Evolutionary conservation across 441 rosid species (phyloP).

Genomic region (Gossypium gossypioides): DNA sequence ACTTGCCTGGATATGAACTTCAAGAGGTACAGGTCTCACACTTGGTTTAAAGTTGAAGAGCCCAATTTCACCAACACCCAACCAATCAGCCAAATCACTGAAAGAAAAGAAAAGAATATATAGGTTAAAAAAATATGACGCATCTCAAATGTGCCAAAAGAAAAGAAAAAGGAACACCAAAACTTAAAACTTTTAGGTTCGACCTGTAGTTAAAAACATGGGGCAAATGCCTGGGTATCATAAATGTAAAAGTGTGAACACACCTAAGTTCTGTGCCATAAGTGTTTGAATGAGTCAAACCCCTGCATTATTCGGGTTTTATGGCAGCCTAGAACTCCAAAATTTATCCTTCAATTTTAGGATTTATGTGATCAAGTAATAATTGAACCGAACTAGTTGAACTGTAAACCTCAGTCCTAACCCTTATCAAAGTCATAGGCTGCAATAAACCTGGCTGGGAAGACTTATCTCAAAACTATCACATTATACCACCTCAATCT

Average conservation of each 20-base stretch:
- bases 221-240: background rate
- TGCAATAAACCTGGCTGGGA: background rate
- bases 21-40: slow-evolving; percentile 98
- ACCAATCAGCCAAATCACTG: slow-evolving; percentile 98
- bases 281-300: background rate
- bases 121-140: background rate
- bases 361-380: background rate
- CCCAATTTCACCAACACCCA: slow-evolving; percentile 91
- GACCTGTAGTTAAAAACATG: background rate
- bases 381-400: background rate
- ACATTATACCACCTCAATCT: background rate
- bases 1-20: slow-evolving; percentile 98
- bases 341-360: background rate
- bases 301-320: background rate
- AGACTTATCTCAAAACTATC: background rate
- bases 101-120: slow-evolving; percentile 11
- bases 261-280: background rate
- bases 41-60: slow-evolving; percentile 99
- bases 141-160: slow-evolving; percentile 4
- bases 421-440: background rate
- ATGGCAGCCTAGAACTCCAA: background rate
- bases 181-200: background rate
- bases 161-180: slow-evolving; percentile 7
- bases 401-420: background rate
- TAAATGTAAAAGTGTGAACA: background rate